These are phyloP conservation scores for Globisporangium ultimum DNA, from an alignment of 352 stramenopile genomes.

Conservation along the genomic window DNA sequence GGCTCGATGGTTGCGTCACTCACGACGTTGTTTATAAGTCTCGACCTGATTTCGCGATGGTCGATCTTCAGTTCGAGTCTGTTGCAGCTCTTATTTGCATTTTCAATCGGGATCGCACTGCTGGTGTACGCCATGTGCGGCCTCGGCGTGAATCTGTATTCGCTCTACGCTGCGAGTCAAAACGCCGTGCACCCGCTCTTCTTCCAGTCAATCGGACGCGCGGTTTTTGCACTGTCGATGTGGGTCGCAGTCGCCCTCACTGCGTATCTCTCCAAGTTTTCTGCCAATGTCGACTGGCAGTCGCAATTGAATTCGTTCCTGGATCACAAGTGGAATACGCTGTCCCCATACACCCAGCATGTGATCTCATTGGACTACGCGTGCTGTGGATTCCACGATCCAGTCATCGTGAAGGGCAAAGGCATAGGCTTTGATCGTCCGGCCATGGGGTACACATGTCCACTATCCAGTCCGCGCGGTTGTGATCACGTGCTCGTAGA, in stretches of 20 bases:
- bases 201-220: constrained; percentile 22
- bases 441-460: constrained; percentile 34
- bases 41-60: constrained; percentile 35
- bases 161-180: constrained; percentile 24
- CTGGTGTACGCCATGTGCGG: constrained; percentile 26
- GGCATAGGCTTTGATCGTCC: constrained; percentile 45
- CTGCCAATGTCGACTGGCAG: constrained; percentile 25
- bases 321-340: constrained; percentile 34
- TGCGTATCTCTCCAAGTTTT: constrained; percentile 36
- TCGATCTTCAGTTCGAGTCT: constrained; percentile 46
- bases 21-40: constrained; percentile 23
- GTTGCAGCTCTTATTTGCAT: constrained; percentile 45
- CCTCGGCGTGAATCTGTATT: constrained; percentile 34
- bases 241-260: constrained; percentile 30
- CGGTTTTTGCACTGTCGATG: constrained; percentile 16
- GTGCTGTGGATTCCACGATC: constrained; percentile 57
- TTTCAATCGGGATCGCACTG: constrained; percentile 28
- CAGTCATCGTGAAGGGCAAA: constrained; percentile 23
- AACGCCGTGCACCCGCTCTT: constrained; percentile 42
- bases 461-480: constrained; percentile 28
- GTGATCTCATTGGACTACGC: constrained; percentile 36
- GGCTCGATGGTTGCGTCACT: constrained; percentile 27
- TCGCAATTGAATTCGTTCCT: constrained; percentile 28
- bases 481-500: constrained; percentile 28
- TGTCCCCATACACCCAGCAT: constrained; percentile 27